Percentiles rank a stretch among this genome's conserved stretches.
Conservation (phyloP, 495 filamentous ascomycete genomes). For the Penicillium alfredii region DNA sequence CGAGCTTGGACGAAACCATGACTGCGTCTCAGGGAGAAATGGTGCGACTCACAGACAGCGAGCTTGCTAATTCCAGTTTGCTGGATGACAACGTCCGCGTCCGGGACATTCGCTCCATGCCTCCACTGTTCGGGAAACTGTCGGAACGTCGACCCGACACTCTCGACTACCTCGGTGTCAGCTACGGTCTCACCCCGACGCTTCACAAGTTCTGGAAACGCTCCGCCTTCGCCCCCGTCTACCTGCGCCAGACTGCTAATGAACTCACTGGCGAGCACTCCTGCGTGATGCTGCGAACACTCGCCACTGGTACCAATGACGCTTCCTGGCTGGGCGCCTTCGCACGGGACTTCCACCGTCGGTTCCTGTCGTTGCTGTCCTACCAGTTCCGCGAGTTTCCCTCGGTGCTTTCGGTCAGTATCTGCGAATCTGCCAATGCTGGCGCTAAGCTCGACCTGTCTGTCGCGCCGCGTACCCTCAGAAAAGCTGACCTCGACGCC, state of each 20-base stretch:
- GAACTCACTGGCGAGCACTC: constrained; percentile 96
- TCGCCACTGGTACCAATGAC: constrained; percentile 55
- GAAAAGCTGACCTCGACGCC: constrained; percentile 65
- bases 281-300: constrained; percentile 88
- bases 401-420: constrained; percentile 71
- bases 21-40: constrained; percentile 49
- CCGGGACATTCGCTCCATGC: constrained; percentile 84
- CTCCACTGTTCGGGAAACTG: constrained; percentile 85
- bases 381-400: constrained; percentile 90
- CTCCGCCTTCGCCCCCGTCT: constrained; percentile 79
- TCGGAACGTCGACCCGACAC: constrained; percentile 72
- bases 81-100: constrained; percentile 83
- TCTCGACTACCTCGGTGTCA: constrained; percentile 92
- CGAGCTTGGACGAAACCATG: constrained; percentile 64
- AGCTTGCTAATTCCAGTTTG: constrained; percentile 71
- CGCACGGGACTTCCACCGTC: constrained; percentile 83
- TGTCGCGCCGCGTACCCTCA: constrained; percentile 48
- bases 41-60: constrained; percentile 75
- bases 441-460: constrained; percentile 57
- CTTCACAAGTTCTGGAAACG: constrained; percentile 98
- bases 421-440: constrained; percentile 75
- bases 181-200: constrained; percentile 80
- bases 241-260: constrained; percentile 92
- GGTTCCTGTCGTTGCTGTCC: constrained; percentile 80
- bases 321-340: constrained; percentile 83